Base-by-base conservation (phyloP, 2,329 filamentous ascomycete species). In the Orbilia blumenaviensis region DNA sequence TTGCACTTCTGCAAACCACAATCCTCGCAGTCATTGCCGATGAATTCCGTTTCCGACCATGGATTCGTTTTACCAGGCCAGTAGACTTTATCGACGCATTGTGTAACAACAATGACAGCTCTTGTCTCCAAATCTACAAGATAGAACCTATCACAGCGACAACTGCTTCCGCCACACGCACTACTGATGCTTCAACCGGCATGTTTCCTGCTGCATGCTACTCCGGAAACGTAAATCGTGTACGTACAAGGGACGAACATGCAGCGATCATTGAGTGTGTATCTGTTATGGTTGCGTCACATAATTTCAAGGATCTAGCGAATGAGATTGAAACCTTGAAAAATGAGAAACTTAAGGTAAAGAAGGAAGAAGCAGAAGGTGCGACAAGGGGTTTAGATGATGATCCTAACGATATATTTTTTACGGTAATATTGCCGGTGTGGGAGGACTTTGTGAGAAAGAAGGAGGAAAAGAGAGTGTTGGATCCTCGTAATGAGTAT, bases 31-130 rank as follows among this genome's bases (percentile, higher is more conserved):
- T n/a, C 12, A 34, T 42, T 21, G 48, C 56, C 23, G 66, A 62
- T 25, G 63, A 68, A 44, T 68, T 63, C 66, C 34, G 36, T 16
- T 62, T 69, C 41, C 44, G 54, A 23, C 56, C 54, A 25, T 62
- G 66, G 54, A 18, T 50, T n/a, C 18, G 44, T 34, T 56, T 63
- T 16, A 23, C 56, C 8, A 58, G 34, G 21, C 58, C 46, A 18
- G 27, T 63, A 3, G 54, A 44, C 12, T 54, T 63, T 63, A 71
- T 54, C 25, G 32, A 29, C 1, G 8, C 18, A 7, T 8, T 71
- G 66, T 71, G 66, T 71, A 71, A 71, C 66, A 71, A 71, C 66
- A 25, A 44, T 8, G 5, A 3, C 8, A 3, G 14, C 10, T 23
- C 2, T n/a, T 25, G 16, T 38, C 52, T 38, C 16, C 52, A 56